These are phyloP conservation scores for Mucor saturninus DNA, from an alignment of 371 early-diverging fungal species.

Conservation along the genomic window DNA sequence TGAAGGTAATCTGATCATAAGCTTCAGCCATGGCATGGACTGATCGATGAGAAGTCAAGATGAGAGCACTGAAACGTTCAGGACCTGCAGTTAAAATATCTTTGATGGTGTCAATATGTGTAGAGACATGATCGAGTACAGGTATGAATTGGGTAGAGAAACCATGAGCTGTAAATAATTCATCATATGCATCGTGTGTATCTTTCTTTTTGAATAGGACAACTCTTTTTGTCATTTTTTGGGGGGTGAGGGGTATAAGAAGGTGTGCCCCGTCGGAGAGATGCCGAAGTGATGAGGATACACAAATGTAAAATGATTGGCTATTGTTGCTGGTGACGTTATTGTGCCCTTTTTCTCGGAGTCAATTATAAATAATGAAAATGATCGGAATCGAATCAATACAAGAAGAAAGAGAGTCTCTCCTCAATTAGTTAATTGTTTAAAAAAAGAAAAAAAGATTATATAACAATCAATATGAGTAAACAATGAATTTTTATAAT, in stretches of 20 bases:
- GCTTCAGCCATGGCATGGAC: constrained; percentile 37
- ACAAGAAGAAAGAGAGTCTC: neutral
- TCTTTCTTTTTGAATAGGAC: constrained; percentile 29
- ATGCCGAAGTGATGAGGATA: constrained; percentile 20
- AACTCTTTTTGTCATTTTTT: constrained; percentile 13
- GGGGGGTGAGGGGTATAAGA: neutral
- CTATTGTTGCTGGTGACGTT: neutral
- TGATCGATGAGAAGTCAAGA: constrained; percentile 50
- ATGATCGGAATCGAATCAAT: neutral
- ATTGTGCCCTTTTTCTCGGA: neutral
- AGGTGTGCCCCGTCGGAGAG: constrained; percentile 15
- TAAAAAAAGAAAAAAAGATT: no score
- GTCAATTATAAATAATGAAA: neutral
- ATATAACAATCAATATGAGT: neutral
- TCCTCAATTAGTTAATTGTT: no score
- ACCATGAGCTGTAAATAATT: constrained; percentile 7
- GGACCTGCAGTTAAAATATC: constrained; percentile 29
- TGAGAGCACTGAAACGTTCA: constrained; percentile 21
- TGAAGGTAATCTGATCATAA: neutral
- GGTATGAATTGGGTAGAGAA: constrained; percentile 42
- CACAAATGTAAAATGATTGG: constrained; percentile 15
- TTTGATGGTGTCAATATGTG: constrained; percentile 20
- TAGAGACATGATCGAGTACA: constrained; percentile 36
- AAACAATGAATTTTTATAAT: neutral
- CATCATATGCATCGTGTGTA: constrained; percentile 30